Percentiles rank a stretch among this genome's conserved stretches.
These are phyloP conservation scores for Curvularia sp. DNA, from an alignment of 2,329 filamentous ascomycete genomes.

Conservation along the genomic window DNA sequence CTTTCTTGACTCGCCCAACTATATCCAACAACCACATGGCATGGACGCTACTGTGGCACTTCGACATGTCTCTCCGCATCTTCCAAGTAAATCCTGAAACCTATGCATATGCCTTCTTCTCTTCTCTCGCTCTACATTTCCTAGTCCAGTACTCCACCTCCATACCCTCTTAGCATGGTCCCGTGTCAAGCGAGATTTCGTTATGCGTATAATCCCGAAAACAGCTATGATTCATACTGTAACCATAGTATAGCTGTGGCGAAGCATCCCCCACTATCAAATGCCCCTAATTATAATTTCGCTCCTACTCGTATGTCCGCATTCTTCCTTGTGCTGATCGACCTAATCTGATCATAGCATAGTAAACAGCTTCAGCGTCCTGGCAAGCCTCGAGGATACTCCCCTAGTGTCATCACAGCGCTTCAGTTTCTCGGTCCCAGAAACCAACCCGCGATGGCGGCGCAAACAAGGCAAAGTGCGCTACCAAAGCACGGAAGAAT, in stretches of 20 bases:
- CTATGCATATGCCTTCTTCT: conserved; percentile 16
- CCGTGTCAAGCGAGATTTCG: conserved; percentile 18
- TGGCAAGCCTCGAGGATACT: conserved; percentile 31
- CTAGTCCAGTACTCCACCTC: conserved; percentile 19
- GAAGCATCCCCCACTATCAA: conserved; percentile 18
- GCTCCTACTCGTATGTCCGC: conserved; percentile 29
- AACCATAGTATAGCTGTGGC: not conserved
- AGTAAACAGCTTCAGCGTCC: conserved; percentile 43
- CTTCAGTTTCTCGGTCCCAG: conserved; percentile 25
- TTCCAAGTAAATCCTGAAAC: not conserved
- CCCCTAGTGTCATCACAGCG: conserved; percentile 28
- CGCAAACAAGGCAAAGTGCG: conserved; percentile 32
- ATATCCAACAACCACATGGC: conserved; percentile 2
- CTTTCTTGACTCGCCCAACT: not conserved
- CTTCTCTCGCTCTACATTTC: conserved; percentile 14
- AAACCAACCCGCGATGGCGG: conserved; percentile 17
- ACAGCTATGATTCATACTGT: not conserved
- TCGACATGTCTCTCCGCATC: not conserved
- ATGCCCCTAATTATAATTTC: conserved; percentile 29
- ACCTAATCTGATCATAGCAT: not conserved
- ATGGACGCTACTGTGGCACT: not conserved
- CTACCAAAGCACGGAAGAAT: conserved; percentile 16
- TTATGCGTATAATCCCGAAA: conserved; percentile 14
- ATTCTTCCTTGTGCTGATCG: not conserved
- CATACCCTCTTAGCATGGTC: conserved; percentile 23